Evolutionary conservation across 352 stramenopile genomes (phyloP).

Genomic region (Phytopythium kandeliae): DNA sequence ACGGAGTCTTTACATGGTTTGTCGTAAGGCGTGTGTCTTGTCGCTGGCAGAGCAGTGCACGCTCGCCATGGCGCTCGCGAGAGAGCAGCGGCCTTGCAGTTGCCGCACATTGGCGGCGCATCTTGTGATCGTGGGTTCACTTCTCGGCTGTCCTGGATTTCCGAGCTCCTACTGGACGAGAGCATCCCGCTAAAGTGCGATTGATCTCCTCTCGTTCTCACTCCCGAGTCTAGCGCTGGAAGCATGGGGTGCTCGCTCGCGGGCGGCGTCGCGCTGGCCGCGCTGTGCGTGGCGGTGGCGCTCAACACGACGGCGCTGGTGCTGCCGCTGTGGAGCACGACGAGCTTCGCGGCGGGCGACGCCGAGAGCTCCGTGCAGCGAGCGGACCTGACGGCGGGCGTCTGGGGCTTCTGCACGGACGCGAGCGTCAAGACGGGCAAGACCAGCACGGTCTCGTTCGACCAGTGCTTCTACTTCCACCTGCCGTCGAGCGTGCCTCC

Average conservation of each 20-base stretch:
- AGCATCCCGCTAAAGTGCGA: no score
- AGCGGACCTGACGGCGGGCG: conserved; percentile 3
- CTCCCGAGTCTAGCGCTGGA: not conserved
- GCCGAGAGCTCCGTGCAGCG: not conserved
- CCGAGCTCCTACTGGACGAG: no score
- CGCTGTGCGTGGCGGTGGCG: conserved; percentile 2
- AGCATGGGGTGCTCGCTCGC: conserved; percentile 5
- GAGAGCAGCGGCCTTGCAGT: no score
- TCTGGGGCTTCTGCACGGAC: conserved; percentile 7
- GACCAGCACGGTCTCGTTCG: conserved; percentile 1
- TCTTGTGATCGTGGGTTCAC: no score
- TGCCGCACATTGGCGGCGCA: no score
- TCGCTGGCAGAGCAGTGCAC: no score
- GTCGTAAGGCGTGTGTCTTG: no score
- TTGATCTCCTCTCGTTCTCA: no score
- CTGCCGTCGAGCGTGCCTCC: not conserved
- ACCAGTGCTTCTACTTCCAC: conserved; percentile 9
- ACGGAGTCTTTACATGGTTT: no score
- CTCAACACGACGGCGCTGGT: conserved; percentile 32
- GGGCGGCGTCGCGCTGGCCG: not conserved
- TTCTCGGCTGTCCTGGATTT: no score
- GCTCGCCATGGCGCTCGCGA: no score
- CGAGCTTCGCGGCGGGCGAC: conserved; percentile 34
- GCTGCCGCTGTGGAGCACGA: conserved; percentile 73
- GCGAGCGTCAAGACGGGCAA: not conserved